These are phyloP conservation scores for Galerina sulciceps DNA, from an alignment of 768 basidiomycete genomes.

Conservation along the genomic window DNA sequence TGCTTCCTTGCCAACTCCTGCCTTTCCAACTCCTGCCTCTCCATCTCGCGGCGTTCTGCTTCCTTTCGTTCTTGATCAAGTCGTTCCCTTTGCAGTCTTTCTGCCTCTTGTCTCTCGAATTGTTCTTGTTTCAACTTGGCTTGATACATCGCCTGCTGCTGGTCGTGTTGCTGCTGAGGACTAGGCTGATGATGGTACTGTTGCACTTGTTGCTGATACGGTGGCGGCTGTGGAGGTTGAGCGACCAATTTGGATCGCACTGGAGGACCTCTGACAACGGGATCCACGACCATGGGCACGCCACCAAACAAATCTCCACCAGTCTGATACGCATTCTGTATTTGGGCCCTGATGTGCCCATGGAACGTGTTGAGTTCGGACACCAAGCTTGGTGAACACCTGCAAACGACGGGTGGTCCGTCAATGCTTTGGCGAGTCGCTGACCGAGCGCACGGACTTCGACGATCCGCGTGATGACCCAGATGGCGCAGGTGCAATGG, in stretches of 20 bases:
- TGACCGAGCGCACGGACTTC: constrained; percentile 28
- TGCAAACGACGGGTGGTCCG: constrained; percentile 45
- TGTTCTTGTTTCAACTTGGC: constrained; percentile 30
- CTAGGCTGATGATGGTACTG: neutral
- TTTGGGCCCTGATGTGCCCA: constrained; percentile 53
- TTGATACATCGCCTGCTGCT: constrained; percentile 29
- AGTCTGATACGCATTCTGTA: constrained; percentile 47
- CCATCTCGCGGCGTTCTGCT: constrained; percentile 13
- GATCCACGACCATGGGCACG: constrained; percentile 31
- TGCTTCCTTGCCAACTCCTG: constrained; percentile 27
- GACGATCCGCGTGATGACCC: constrained; percentile 12
- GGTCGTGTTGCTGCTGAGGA: constrained; percentile 23
- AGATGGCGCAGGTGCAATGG: neutral
- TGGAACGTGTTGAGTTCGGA: constrained; percentile 62
- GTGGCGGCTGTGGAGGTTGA: neutral
- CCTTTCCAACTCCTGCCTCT: constrained; percentile 21
- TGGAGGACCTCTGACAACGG: constrained; percentile 6
- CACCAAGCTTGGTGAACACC: constrained; percentile 58
- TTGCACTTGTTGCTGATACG: neutral
- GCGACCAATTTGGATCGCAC: neutral
- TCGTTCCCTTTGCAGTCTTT: constrained; percentile 25
- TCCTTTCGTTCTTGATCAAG: constrained; percentile 21
- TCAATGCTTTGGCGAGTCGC: constrained; percentile 34
- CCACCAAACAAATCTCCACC: constrained; percentile 39
- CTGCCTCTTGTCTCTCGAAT: constrained; percentile 30